Evolutionary conservation across 108 stramenopile species (phyloP), one percentile per base, ranked within the genome.

Genomic region (Conticribra weissflogii): DNA sequence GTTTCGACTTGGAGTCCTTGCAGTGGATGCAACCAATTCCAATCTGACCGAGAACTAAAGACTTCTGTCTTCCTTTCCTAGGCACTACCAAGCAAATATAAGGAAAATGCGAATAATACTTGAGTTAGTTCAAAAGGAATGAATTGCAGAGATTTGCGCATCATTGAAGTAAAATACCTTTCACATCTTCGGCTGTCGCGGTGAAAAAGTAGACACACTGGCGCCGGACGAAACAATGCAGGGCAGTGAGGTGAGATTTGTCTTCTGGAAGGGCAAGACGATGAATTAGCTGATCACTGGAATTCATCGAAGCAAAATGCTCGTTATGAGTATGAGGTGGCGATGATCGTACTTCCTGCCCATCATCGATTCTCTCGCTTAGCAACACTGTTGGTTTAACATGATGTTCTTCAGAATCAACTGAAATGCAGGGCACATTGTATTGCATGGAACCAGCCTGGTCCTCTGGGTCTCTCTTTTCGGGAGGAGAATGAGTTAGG

Each of bases 21-120:
- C 92, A 93, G 58, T 91, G 86, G 27, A 85, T 82, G 59, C 93
- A 94, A 23, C 93, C 84, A 66, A 94, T 88, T 5, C 93, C 93
- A 28, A 94, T 83, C 52, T 94, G 93, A 4, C 90, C 90, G 21
- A 94, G 70, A 33, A 76, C 73, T 52, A 93, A 79, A 31, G 86
- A 83, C 59, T 89, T 93, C 36, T 88, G 74, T 72, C 88, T 87
- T 49, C 89, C 89, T 64, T 88, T 90, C 57, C 83, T 74, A 14
- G 92, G 92, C 12, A 83, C 83, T 52, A 79, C 23, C 1, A 25
- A 24, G 19, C 18, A 31, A 3, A 51, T 19, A 28, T 25, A 27
- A 29, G 16, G 1, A 15, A 46, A 24, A 14, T 25, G 59, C 3
- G 17, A 46, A 44, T 1, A 60, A 12, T 19, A 24, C 63, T 41